A percentile compares a stretch with the other conserved stretches of the same genome.
Conservation (phyloP, 345 rosid species). For the Dipteronia sinensis region DNA sequence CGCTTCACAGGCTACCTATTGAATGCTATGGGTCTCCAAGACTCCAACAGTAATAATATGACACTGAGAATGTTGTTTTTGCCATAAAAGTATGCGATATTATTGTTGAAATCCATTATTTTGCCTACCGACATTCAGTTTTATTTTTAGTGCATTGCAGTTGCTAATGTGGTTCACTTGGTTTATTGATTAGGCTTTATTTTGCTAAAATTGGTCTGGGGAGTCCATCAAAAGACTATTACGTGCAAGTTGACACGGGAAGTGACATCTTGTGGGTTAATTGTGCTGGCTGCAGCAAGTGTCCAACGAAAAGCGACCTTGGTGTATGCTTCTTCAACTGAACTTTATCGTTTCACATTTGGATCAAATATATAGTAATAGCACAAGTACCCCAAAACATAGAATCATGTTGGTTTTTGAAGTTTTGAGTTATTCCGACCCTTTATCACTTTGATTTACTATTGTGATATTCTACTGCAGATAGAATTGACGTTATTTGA, state of each 20-base stretch:
- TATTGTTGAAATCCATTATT: neutral
- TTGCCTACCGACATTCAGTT: neutral
- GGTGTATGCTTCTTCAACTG: constrained; percentile 54
- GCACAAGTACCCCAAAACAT: neutral
- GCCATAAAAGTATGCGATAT: neutral
- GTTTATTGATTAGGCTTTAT: constrained; percentile 60
- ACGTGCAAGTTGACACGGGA: constrained; percentile 93
- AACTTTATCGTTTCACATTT: constrained; percentile 3
- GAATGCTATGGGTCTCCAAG: neutral
- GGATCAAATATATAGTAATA: neutral
- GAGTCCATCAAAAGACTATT: constrained; percentile 67
- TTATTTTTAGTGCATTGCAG: neutral
- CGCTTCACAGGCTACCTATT: neutral
- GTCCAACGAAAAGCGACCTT: constrained; percentile 72
- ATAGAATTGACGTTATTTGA: constrained; percentile 57
- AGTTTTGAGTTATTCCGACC: neutral
- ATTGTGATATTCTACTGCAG: constrained; percentile 37
- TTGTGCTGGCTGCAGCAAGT: constrained; percentile 60
- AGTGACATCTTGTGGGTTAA: constrained; percentile 95
- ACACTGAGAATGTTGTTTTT: neutral
- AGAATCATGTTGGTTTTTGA: neutral
- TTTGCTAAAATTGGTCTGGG: constrained; percentile 72
- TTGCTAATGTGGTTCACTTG: constrained; percentile 33
- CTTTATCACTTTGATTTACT: neutral
- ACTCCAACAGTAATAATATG: neutral